Evolutionary conservation across 2,329 filamentous ascomycete species (phyloP).

Genomic region (Dothideomycetidae sp.): DNA sequence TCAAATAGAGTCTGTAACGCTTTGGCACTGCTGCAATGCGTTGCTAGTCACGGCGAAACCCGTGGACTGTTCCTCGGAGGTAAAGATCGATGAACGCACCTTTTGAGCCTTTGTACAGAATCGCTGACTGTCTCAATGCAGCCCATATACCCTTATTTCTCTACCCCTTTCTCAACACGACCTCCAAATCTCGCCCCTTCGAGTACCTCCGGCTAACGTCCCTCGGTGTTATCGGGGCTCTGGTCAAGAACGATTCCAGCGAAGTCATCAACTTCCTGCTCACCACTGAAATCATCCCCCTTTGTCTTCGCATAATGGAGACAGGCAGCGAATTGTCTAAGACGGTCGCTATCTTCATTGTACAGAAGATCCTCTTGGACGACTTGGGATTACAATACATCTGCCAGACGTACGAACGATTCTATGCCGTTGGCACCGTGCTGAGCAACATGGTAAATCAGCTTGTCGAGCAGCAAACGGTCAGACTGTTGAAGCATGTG

Average conservation of each 20-base stretch:
- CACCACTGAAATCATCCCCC: constrained; percentile 94
- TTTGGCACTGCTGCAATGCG: constrained; percentile 85
- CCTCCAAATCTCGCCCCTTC: constrained; percentile 92
- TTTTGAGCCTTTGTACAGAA: constrained; percentile 10
- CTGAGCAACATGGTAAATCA: constrained; percentile 98
- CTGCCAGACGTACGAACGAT: constrained; percentile 94
- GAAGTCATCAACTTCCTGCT: constrained; percentile 98
- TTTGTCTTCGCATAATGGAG: constrained; percentile 98
- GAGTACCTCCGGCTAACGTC: constrained; percentile 94
- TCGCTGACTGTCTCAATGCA: too few species aligned
- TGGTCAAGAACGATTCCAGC: constrained; percentile 97
- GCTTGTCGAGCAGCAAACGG: constrained; percentile 93
- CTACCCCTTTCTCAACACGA: constrained; percentile 97
- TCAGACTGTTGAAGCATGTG: constrained; percentile 89
- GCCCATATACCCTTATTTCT: constrained; percentile 95
- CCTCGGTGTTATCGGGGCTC: constrained; percentile 85
- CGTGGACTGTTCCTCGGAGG: constrained; percentile 85
- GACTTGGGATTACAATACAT: constrained; percentile 97
- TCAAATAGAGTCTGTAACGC: constrained; percentile 97
- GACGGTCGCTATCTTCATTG: constrained; percentile 98
- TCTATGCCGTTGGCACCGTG: constrained; percentile 95
- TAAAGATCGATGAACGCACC: constrained; percentile 1
- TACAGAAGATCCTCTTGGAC: constrained; percentile 95
- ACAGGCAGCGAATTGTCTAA: constrained; percentile 96
- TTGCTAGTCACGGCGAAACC: constrained; percentile 94